Evolutionary conservation across 2,329 filamentous ascomycete species (phyloP).

Genomic region (Lecanosticta acicola): DNA sequence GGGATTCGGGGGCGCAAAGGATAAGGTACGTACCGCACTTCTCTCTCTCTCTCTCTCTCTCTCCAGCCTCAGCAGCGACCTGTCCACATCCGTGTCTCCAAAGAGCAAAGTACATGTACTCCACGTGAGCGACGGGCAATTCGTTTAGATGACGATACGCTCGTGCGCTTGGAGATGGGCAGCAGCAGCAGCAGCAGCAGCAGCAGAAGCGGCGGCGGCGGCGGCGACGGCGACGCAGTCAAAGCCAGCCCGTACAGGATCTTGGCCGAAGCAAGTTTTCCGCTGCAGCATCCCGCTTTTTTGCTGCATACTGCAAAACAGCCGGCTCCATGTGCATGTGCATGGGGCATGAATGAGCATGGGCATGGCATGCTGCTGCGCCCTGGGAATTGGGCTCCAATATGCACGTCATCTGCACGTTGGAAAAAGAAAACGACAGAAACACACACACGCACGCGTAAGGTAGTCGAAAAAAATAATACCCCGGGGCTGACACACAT

Average conservation of each 20-base stretch:
- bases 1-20: slow-evolving; percentile 95
- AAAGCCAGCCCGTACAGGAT: no score
- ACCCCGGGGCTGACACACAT: no score
- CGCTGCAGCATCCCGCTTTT: not conserved
- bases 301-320: slow-evolving; percentile 1
- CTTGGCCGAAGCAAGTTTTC: not conserved
- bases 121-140: slow-evolving; percentile 12
- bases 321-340: slow-evolving; percentile 1
- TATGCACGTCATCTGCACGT: slow-evolving; percentile 19
- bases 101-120: slow-evolving; percentile 8
- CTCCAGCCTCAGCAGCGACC: not conserved
- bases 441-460: not conserved
- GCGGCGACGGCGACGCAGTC: no score
- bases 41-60: slow-evolving; percentile 5
- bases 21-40: slow-evolving; percentile 72
- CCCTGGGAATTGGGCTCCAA: slow-evolving; percentile 20
- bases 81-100: not conserved
- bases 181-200: not conserved
- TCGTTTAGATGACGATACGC: not conserved
- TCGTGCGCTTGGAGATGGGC: not conserved
- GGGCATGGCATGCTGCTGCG: slow-evolving; percentile 4
- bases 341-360: no score
- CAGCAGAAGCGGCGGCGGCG: no score
- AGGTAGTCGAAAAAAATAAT: no score
- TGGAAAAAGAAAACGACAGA: not conserved